These are phyloP conservation scores for Abortiporus biennis DNA, from an alignment of 1,284 basidiomycete genomes.

Conservation along the genomic window DNA sequence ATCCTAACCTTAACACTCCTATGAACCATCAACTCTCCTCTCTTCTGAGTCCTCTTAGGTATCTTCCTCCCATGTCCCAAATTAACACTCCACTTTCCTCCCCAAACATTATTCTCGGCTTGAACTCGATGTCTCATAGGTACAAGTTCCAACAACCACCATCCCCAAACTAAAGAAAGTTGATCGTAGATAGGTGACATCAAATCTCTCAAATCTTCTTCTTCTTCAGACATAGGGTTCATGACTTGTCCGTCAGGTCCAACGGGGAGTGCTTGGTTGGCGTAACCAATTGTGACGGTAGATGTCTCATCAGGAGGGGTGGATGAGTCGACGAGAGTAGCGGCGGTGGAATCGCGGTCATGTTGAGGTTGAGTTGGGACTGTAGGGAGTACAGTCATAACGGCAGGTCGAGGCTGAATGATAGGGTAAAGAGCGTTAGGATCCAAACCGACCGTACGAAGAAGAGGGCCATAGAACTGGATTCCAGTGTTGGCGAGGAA, in stretches of 20 bases:
- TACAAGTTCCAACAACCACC: conserved; percentile 34
- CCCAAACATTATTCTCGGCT: conserved; percentile 2
- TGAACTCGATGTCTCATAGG: conserved; percentile 6
- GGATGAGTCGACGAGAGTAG: neutral
- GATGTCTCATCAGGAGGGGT: conserved; percentile 11
- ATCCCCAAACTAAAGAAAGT: conserved; percentile 27
- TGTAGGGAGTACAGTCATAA: conserved; percentile 10
- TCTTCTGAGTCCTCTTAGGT: conserved; percentile 1
- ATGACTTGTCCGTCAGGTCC: neutral
- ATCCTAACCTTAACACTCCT: conserved; percentile 6
- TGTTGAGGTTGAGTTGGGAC: neutral
- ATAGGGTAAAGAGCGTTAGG: conserved; percentile 30
- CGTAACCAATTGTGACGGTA: conserved; percentile 10
- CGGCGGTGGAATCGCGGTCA: neutral
- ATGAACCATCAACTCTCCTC: conserved; percentile 1
- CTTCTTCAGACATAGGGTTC: conserved; percentile 30
- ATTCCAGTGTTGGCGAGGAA: conserved; percentile 46
- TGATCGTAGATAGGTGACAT: conserved; percentile 38
- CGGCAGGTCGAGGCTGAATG: conserved; percentile 30
- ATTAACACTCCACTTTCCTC: conserved; percentile 1
- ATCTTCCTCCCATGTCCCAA: conserved; percentile 4
- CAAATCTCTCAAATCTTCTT: conserved; percentile 43
- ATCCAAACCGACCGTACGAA: conserved; percentile 40
- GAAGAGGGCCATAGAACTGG: conserved; percentile 40
- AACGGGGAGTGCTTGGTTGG: neutral